Evolutionary conservation across 2,329 filamentous ascomycete species (phyloP), one percentile per base, ranked within the genome.

Genomic region (Endoconidiophora laricicola): DNA sequence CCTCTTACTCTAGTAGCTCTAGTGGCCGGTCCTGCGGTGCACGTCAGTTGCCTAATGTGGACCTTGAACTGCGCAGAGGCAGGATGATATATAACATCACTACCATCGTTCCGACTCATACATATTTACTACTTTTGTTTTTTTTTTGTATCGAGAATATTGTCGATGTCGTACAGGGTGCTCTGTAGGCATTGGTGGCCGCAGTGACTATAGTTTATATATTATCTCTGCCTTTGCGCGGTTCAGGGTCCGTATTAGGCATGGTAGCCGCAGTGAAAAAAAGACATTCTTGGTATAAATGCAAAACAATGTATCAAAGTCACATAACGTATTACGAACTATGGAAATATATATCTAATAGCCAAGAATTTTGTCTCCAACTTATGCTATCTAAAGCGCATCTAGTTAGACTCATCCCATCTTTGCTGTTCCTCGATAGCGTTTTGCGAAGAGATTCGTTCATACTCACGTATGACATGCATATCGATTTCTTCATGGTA

Each of bases 121-220:
- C n/a, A n/a, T n/a, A n/a, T n/a, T n/a, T n/a, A n/a, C n/a, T n/a
- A n/a, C n/a, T n/a, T n/a, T n/a, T n/a, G n/a, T n/a, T n/a, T n/a
- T n/a, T n/a, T n/a, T n/a, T n/a, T n/a, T n/a, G 91, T 60, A 79
- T 98, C 50, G 91, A 98, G 68, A 91, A 98, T 60, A 77, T 78
- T 6, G 79, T 81, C 54, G 91, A 98, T 65, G 71, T 98, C 54
- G 80, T 79, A 59, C 74, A 72, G 38, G 91, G 96, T 69, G 79
- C 93, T 14, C 64, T 87, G 56, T 81, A 84, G 64, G 91, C 91
- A 3, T 66, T 96, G 41, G 82, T 91, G n/a, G n/a, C n/a, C n/a
- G n/a, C n/a, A n/a, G n/a, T n/a, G n/a, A n/a, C n/a, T n/a, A n/a
- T n/a, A n/a, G n/a, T n/a, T n/a, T n/a, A n/a, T n/a, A n/a, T n/a